Evolutionary conservation across 768 basidiomycete genomes (phyloP), one percentile per base, ranked within the genome.

Genomic region (Lactifluus subvellereus): DNA sequence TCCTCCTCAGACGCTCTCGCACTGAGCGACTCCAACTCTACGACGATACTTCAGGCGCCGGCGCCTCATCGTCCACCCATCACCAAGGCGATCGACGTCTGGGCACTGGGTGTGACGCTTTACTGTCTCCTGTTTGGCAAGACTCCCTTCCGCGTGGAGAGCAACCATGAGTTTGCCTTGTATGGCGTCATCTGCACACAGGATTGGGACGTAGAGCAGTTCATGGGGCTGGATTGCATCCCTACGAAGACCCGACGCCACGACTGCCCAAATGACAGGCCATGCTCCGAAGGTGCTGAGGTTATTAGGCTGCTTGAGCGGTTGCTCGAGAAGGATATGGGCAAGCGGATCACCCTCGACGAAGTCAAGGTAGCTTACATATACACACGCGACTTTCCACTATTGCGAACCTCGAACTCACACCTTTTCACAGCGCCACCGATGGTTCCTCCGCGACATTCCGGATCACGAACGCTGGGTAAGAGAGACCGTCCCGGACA

Each of bases 41-140:
- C 72, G 70, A 33, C 71, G 69, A 51, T 74, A 52, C 73, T 71
- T 1, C 67, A 68, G 30, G 68, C 69, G 3, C 70, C 69, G 3
- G 56, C 65, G 55, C 72, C 65, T 57, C 77, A 69, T 61, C 71
- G 61, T 56, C 84, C 80, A 6, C 80, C 82, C 3, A 88, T 97
- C 56, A 93, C 93, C 45, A 93, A 94, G 72, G 87, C 93, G 4
- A 96, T 98, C 71, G 97, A 99, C 71, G 84, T 99, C 38, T 99
- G 97, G 97, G 96, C 97, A 0, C 82, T 99, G 2, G n/a, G 97
- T 27, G 89, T 98, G 35, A 99, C 97, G 2, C 78, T 98, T 5
- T 98, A 93, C 75, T 96, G 94, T 71, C 82, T 98, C 51, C 81
- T 98, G 2, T 98, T 96, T 67, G 97, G 94, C 10, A 78, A 77